Evolutionary conservation across 2,329 filamentous ascomycete species (phyloP).

Genomic region (Ophiocordyceps camponoti-rufipedis): DNA sequence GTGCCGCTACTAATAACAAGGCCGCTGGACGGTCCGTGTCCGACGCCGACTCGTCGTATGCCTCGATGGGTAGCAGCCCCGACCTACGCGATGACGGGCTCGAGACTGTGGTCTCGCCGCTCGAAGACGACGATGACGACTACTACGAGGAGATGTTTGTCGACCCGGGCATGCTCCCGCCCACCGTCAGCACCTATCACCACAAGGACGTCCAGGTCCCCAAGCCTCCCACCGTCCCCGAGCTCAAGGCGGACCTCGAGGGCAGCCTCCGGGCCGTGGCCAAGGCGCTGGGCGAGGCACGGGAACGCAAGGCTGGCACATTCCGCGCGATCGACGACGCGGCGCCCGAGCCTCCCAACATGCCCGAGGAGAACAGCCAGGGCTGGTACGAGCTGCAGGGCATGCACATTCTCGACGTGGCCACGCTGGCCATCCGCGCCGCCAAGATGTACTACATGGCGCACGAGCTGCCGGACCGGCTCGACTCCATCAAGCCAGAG

Average conservation of each 20-base stretch:
- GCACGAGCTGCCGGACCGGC: slow-evolving; percentile 68
- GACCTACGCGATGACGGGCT: slow-evolving; percentile 26
- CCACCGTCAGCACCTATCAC: slow-evolving; percentile 90
- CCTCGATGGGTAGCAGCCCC: slow-evolving; percentile 40
- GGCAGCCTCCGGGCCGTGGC: slow-evolving; percentile 51
- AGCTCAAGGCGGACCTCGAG: slow-evolving; percentile 52
- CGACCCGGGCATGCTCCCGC: slow-evolving; percentile 72
- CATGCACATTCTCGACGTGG: slow-evolving; percentile 78
- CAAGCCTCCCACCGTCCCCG: slow-evolving; percentile 65
- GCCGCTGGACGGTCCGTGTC: slow-evolving; percentile 21
- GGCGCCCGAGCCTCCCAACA: slow-evolving; percentile 14
- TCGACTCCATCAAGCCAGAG: slow-evolving; percentile 78
- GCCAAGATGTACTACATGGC: slow-evolving; percentile 94
- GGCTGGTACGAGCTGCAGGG: slow-evolving; percentile 80
- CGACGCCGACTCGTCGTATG: slow-evolving; percentile 40
- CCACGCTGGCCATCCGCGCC: slow-evolving; percentile 86
- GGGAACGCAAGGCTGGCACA: slow-evolving; percentile 15
- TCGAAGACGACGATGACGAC: slow-evolving; percentile 20
- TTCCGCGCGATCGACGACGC: slow-evolving; percentile 11
- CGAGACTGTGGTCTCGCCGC: slow-evolving; percentile 21
- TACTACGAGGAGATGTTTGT: slow-evolving; percentile 39
- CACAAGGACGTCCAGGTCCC: slow-evolving; percentile 65
- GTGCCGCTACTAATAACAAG: slow-evolving; percentile 2
- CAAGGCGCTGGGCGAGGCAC: slow-evolving; percentile 45
- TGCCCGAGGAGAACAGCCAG: slow-evolving; percentile 30